phyloP scores from a whole-genome alignment of 805 yeast genomes.

The Limtongozyma cylindracea region DNA sequence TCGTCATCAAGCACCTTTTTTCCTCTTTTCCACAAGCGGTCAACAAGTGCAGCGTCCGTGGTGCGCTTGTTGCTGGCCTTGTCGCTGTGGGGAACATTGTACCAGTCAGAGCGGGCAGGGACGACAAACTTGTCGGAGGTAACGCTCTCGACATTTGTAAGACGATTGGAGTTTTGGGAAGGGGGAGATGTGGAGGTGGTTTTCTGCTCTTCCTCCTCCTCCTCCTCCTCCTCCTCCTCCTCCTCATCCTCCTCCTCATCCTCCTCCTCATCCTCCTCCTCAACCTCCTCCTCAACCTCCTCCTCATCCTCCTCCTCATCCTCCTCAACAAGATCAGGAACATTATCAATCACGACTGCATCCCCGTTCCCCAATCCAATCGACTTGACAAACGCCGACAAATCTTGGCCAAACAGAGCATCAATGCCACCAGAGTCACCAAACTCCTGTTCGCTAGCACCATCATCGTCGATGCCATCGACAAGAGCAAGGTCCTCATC shows the following conservation, averaged over 20 bases:
- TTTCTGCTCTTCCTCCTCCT: conserved; percentile 2
- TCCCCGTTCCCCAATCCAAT: conserved; percentile 26
- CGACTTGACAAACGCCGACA: conserved; percentile 33
- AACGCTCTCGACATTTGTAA: conserved; percentile 19
- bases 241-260: conserved; percentile 2
- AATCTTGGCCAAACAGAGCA: conserved; percentile 20
- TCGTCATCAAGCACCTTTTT: conserved; percentile 40
- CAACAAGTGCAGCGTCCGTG: conserved; percentile 32
- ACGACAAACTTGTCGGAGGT: conserved; percentile 27
- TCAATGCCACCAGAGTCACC: conserved; percentile 15
- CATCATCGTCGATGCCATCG: conserved; percentile 24
- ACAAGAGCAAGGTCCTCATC: conserved; percentile 56
- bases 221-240: conserved; percentile 1
- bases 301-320: conserved; percentile 3
- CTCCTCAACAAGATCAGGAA: conserved; percentile 2
- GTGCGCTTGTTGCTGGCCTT: conserved; percentile 9
- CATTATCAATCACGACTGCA: conserved; percentile 8
- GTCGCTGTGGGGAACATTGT: conserved; percentile 17
- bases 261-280: conserved; percentile 2
- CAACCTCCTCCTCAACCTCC: conserved; percentile 4
- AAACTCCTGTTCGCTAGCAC: conserved; percentile 24
- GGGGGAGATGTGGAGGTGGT: not conserved
- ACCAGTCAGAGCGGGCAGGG: conserved; percentile 57
- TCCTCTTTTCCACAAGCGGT: conserved; percentile 39
- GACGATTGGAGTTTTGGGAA: conserved; percentile 2